Percentiles rank a stretch among this genome's conserved stretches.
Conservation (phyloP, 78 protist species). For the Dictyostelium intermedium region DNA sequence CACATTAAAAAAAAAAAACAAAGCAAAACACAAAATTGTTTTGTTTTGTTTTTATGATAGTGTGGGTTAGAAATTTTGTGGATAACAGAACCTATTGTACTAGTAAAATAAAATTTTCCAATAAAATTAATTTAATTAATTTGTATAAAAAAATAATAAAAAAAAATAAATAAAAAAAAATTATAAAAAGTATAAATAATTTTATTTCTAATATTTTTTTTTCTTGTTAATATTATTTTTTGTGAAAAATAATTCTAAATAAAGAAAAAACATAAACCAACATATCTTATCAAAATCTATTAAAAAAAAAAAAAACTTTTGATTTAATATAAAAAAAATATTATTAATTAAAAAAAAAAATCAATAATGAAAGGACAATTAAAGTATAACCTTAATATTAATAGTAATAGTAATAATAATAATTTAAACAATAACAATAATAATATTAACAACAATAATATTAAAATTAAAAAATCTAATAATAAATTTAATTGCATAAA, state of each 20-base stretch:
- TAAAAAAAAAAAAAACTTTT: too few relatives aligned
- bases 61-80: not conserved
- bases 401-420: too few relatives aligned
- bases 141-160: not conserved
- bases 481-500: not conserved
- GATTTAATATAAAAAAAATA: not conserved
- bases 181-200: not conserved
- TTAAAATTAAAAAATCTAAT: not conserved
- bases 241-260: too few relatives aligned
- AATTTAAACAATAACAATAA: not conserved
- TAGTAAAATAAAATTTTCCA: not conserved
- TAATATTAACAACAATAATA: not conserved
- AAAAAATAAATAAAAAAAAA: not conserved
- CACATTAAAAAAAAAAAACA: not conserved
- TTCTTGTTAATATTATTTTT: too few relatives aligned
- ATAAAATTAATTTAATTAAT: not conserved
- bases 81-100: not conserved
- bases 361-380: not conserved
- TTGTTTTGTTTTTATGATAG: not conserved
- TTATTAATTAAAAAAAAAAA: not conserved
- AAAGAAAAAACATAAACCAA: not conserved
- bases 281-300: not conserved
- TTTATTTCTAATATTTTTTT: too few relatives aligned
- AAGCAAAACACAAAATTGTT: too few relatives aligned
- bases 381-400: not conserved